Evolutionary conservation across 2,329 filamentous ascomycete genomes (phyloP).

Genomic region (Teratosphaeria zuluensis): DNA sequence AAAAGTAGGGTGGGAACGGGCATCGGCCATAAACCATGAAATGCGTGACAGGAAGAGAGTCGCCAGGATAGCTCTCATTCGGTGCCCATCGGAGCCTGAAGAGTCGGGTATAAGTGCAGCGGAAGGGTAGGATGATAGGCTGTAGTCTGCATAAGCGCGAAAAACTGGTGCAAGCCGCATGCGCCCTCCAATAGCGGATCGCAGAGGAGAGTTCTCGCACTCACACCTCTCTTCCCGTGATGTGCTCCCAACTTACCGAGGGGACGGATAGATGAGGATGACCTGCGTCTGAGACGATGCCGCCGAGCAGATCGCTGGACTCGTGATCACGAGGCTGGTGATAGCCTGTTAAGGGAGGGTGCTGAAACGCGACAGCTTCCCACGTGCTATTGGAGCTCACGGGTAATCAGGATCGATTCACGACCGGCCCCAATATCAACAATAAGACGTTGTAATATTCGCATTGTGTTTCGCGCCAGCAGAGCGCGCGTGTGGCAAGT

Average conservation of each 20-base stretch:
- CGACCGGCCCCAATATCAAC: neutral
- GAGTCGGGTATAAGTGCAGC: slow-evolving; percentile 5
- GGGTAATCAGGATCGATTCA: neutral
- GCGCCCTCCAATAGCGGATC: neutral
- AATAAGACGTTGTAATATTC: neutral
- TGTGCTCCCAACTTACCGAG: neutral
- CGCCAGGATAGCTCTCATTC: slow-evolving; percentile 7
- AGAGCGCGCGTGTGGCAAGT: neutral
- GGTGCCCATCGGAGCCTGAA: slow-evolving; percentile 13
- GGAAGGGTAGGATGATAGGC: neutral
- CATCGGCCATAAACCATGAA: neutral
- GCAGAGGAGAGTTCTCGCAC: neutral
- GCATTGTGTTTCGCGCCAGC: neutral
- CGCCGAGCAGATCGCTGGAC: neutral
- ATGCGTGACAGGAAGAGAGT: slow-evolving; percentile 4
- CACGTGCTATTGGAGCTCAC: neutral
- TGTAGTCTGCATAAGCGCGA: neutral
- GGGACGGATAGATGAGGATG: neutral
- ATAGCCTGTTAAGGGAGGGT: neutral
- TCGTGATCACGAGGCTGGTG: neutral
- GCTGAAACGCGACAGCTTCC: neutral
- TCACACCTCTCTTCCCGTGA: neutral
- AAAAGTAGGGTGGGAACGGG: neutral
- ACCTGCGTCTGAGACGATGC: neutral
- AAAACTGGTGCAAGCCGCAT: neutral